Percentiles rank a stretch among this genome's conserved stretches.
phyloP scores from a whole-genome alignment of 2,329 filamentous ascomycete species.

The Herpotrichia juniperi region DNA sequence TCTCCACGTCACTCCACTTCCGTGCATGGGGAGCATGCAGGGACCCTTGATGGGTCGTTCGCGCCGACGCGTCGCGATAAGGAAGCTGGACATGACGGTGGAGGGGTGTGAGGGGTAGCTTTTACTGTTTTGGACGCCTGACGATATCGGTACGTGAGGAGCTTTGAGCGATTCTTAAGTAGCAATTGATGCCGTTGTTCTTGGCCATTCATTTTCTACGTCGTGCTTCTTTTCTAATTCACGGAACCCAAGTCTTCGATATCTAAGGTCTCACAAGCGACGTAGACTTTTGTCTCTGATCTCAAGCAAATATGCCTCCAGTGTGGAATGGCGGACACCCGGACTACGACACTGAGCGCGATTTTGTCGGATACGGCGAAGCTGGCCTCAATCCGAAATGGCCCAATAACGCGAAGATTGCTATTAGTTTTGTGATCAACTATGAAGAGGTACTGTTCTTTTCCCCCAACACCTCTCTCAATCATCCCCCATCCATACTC shows the following conservation, averaged over 20 bases:
- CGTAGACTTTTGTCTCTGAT: too few species aligned
- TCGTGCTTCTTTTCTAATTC: too few species aligned
- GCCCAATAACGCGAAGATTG: conserved; percentile 45
- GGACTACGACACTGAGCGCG: conserved; percentile 36
- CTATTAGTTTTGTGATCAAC: conserved; percentile 48
- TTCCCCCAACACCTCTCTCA: neutral
- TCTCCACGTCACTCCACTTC: conserved; percentile 1
- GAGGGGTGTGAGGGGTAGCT: too few species aligned
- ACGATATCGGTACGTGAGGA: too few species aligned
- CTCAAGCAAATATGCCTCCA: conserved; percentile 25
- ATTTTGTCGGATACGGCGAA: conserved; percentile 54
- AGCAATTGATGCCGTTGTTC: too few species aligned
- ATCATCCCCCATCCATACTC: neutral
- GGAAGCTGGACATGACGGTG: too few species aligned
- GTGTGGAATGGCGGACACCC: conserved; percentile 27
- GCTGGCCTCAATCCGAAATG: conserved; percentile 44
- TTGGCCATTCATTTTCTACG: too few species aligned
- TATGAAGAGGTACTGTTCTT: conserved; percentile 36
- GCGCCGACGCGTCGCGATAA: conserved; percentile 6
- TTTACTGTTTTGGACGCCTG: too few species aligned
- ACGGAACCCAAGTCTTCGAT: too few species aligned
- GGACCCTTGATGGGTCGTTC: neutral
- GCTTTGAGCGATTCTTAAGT: too few species aligned
- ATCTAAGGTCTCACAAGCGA: too few species aligned
- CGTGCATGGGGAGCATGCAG: neutral